These are phyloP conservation scores for Basipetospora chlamydospora DNA, from an alignment of 2,329 filamentous ascomycete genomes.

Conservation along the genomic window DNA sequence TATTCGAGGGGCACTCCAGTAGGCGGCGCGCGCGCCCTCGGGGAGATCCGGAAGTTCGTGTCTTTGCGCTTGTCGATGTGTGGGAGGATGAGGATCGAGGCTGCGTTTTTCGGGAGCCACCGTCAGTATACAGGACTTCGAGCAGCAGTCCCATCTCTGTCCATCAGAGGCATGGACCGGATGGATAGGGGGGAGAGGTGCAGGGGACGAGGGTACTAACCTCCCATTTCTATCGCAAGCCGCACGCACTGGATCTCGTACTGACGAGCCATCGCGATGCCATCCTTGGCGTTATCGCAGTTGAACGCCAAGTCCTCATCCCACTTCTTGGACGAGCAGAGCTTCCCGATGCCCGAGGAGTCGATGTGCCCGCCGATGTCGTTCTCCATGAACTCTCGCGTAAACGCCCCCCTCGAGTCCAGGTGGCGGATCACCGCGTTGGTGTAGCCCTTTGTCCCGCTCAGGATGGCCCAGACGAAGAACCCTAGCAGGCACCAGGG, in stretches of 20 bases:
- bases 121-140: too few relatives aligned
- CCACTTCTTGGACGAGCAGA: conserved; percentile 25
- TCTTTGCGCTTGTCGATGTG: conserved; percentile 18
- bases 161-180: too few relatives aligned
- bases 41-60: conserved; percentile 14
- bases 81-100: conserved; percentile 23
- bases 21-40: conserved; percentile 10
- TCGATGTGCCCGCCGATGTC: conserved; percentile 19
- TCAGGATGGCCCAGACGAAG: conserved; percentile 13
- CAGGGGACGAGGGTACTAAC: conserved; percentile 14
- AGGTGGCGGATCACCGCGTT: conserved; percentile 14
- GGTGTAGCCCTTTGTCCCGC: conserved; percentile 11
- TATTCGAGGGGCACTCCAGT: conserved; percentile 17
- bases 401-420: conserved; percentile 18
- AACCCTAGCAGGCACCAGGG: too few relatives aligned
- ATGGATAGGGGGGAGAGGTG: background rate
- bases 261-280: conserved; percentile 28
- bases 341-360: conserved; percentile 14
- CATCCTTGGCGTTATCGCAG: conserved; percentile 26
- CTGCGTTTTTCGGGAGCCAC: too few relatives aligned
- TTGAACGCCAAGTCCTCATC: conserved; percentile 24
- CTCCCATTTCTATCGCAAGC: conserved; percentile 31
- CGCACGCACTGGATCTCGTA: conserved; percentile 29
- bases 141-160: too few relatives aligned
- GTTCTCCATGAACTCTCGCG: conserved; percentile 18